These are phyloP conservation scores for Cnidoscolus chayamansa DNA, from an alignment of 441 rosid genomes.

Conservation along the genomic window DNA sequence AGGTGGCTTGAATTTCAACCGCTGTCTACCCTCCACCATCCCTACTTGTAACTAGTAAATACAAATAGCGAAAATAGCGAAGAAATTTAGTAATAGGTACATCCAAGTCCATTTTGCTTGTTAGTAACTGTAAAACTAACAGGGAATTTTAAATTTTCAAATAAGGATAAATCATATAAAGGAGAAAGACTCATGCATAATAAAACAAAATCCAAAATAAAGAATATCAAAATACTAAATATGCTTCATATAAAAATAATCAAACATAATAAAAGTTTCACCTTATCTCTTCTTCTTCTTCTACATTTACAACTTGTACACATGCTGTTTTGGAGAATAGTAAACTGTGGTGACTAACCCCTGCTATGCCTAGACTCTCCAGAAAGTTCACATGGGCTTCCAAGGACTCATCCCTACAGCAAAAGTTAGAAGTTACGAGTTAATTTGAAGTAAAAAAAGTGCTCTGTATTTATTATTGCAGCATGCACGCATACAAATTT, in stretches of 20 bases:
- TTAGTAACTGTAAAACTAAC: background rate
- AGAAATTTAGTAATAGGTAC: too few relatives aligned
- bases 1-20: too few relatives aligned
- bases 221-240: background rate
- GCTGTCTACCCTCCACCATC: too few relatives aligned
- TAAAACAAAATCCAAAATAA: background rate
- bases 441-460: slow-evolving; percentile 4
- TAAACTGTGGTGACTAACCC: slow-evolving; percentile 91
- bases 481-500: background rate
- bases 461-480: background rate
- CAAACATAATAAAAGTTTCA: slow-evolving; percentile 18
- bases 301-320: slow-evolving; percentile 53
- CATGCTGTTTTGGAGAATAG: slow-evolving; percentile 87
- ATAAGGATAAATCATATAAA: background rate
- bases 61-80: too few relatives aligned
- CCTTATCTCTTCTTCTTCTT: slow-evolving; percentile 61
- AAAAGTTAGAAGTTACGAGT: background rate
- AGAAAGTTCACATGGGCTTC: slow-evolving; percentile 63
- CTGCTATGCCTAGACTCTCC: slow-evolving; percentile 78
- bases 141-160: too few relatives aligned
- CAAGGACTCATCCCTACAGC: slow-evolving; percentile 56
- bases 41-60: too few relatives aligned
- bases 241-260: background rate
- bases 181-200: background rate
- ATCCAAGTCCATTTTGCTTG: background rate